Conservation (phyloP, 169 alveolate species). For the Cyclospora cayetanensis region DNA sequence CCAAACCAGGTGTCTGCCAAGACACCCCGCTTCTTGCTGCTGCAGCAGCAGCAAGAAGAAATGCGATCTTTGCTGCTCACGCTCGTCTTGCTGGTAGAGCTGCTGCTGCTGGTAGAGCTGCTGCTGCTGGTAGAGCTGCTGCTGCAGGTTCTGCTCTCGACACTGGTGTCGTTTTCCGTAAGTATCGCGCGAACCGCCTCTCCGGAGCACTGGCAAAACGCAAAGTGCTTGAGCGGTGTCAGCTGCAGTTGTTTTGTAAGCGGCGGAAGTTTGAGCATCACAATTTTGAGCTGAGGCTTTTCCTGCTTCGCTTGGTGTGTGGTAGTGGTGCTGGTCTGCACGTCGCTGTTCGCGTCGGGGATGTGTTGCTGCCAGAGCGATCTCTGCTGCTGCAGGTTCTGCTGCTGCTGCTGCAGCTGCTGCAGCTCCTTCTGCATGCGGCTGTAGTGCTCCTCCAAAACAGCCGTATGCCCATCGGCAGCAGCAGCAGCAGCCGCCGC, state of each 20-base stretch:
- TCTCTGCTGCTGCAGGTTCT: not conserved
- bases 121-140: conserved; percentile 51
- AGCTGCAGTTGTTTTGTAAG: not conserved
- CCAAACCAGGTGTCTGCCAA: not conserved
- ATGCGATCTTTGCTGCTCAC: no score
- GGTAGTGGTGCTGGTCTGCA: not conserved
- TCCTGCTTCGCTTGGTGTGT: not conserved
- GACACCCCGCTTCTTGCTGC: not conserved
- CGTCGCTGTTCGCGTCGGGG: not conserved
- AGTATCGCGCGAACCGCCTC: not conserved
- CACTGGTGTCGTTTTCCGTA: not conserved
- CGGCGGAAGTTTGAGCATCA: not conserved
- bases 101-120: conserved; percentile 31
- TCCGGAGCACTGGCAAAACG: conserved; percentile 23
- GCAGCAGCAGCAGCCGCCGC: not conserved
- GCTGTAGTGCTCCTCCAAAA: not conserved
- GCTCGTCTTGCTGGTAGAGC: conserved; percentile 9
- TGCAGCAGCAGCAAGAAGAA: no score
- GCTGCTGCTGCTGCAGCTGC: conserved; percentile 1
- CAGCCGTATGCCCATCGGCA: not conserved
- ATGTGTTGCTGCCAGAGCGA: conserved; percentile 10
- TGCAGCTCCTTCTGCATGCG: not conserved
- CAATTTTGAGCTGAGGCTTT: not conserved
- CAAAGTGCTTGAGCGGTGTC: not conserved
- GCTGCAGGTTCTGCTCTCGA: no score